Conservation (phyloP, 805 yeast genomes). For the Teunomyces stri region DNA sequence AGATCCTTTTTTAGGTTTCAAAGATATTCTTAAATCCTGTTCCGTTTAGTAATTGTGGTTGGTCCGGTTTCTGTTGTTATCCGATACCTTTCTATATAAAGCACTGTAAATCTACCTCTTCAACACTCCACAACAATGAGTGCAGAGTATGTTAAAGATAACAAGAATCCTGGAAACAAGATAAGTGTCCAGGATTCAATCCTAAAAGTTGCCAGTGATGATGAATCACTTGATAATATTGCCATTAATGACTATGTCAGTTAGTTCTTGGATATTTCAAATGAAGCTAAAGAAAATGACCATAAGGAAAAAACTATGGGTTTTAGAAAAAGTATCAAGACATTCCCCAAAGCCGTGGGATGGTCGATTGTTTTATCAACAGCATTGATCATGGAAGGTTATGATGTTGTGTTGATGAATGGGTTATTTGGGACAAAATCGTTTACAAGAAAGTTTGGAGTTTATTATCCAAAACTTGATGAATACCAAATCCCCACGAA, state of each 20-base stretch:
- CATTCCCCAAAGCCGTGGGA: conserved; percentile 35
- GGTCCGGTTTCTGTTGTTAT: no score
- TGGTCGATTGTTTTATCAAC: conserved; percentile 47
- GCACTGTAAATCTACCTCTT: background rate
- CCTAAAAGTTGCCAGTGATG: background rate
- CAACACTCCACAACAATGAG: conserved; percentile 7
- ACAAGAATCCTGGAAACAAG: conserved; percentile 11
- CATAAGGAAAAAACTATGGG: conserved; percentile 34
- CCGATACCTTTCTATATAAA: background rate
- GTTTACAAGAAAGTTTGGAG: conserved; percentile 34
- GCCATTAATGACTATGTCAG: conserved; percentile 29
- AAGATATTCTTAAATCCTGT: no score
- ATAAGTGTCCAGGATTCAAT: conserved; percentile 4
- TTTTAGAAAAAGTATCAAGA: conserved; percentile 35
- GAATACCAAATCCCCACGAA: conserved; percentile 35
- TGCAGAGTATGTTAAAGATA: conserved; percentile 18
- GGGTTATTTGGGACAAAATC: conserved; percentile 35
- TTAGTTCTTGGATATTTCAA: conserved; percentile 36
- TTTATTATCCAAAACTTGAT: conserved; percentile 24
- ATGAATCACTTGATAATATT: background rate
- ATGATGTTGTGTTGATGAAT: conserved; percentile 40
- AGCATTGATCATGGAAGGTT: conserved; percentile 42
- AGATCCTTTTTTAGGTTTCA: no score
- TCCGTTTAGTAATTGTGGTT: no score
- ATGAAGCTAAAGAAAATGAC: conserved; percentile 37